Conservation (phyloP, 805 yeast species). For the Zygotorulaspora sp. region DNA sequence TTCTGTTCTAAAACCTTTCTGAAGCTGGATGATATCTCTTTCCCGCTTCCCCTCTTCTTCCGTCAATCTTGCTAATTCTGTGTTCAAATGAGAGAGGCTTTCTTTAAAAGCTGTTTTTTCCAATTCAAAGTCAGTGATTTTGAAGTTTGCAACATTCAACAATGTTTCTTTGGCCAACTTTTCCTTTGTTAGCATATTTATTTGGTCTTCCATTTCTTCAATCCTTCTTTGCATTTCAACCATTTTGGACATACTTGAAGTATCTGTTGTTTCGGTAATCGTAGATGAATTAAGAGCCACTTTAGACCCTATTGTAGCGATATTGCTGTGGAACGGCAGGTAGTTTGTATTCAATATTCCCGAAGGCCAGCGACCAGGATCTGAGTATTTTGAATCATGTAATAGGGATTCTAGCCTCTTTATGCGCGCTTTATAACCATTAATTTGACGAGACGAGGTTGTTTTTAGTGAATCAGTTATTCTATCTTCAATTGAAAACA, state of each 20-base stretch:
- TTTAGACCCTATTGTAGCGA: constrained; percentile 15
- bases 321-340: constrained; percentile 15
- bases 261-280: constrained; percentile 5
- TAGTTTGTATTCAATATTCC: constrained; percentile 33
- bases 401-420: constrained; percentile 70
- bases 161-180: constrained; percentile 1
- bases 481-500: constrained; percentile 1
- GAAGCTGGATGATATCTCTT: constrained; percentile 17
- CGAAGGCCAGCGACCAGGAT: constrained; percentile 45
- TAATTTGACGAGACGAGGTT: constrained; percentile 39
- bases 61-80: constrained; percentile 28
- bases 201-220: constrained; percentile 6
- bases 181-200: constrained; percentile 6
- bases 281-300: constrained; percentile 9
- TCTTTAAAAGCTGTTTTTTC: constrained; percentile 32
- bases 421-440: constrained; percentile 67
- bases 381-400: constrained; percentile 65
- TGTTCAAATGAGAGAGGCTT: constrained; percentile 25
- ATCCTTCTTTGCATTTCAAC: constrained; percentile 12
- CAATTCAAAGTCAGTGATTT: constrained; percentile 20
- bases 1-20: constrained; percentile 26
- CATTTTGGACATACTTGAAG: constrained; percentile 2
- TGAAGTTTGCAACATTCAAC: constrained; percentile 5
- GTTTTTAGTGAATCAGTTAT: constrained; percentile 1
- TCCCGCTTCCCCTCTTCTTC: constrained; percentile 15